A percentile compares a stretch with the other conserved stretches of the same genome.
phyloP scores from a whole-genome alignment of 2,329 filamentous ascomycete genomes.

The Mariannaea elegans region DNA sequence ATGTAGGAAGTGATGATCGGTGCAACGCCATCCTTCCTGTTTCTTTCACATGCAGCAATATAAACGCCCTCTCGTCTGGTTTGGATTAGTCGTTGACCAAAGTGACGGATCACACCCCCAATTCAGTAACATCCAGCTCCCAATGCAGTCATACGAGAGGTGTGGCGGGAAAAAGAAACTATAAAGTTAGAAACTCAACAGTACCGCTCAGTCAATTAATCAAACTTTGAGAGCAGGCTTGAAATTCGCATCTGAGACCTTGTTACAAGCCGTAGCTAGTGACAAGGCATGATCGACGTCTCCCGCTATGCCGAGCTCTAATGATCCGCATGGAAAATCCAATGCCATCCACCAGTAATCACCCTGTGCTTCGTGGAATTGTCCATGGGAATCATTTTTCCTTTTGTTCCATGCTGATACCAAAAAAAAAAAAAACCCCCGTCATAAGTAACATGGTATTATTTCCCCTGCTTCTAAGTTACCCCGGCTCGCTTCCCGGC shows the following conservation, averaged over 20 bases:
- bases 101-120: no score
- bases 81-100: no score
- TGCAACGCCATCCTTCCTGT: not conserved
- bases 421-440: no score
- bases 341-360: not conserved
- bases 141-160: not conserved
- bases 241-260: constrained; percentile 1
- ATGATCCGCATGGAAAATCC: constrained; percentile 7
- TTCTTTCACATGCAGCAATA: not conserved
- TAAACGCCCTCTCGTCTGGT: no score
- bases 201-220: not conserved
- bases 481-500: constrained; percentile 5
- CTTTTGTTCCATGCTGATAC: constrained; percentile 7
- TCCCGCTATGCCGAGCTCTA: constrained; percentile 7
- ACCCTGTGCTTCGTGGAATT: not conserved
- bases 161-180: not conserved
- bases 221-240: not conserved
- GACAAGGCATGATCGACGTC: constrained; percentile 11
- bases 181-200: no score
- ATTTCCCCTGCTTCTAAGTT: not conserved
- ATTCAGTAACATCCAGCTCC: no score
- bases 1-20: no score
- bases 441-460: constrained; percentile 7
- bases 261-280: not conserved
- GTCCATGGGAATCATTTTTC: not conserved